phyloP scores from a whole-genome alignment of 352 stramenopile genomes.

The Thraustochytrium sp. region DNA sequence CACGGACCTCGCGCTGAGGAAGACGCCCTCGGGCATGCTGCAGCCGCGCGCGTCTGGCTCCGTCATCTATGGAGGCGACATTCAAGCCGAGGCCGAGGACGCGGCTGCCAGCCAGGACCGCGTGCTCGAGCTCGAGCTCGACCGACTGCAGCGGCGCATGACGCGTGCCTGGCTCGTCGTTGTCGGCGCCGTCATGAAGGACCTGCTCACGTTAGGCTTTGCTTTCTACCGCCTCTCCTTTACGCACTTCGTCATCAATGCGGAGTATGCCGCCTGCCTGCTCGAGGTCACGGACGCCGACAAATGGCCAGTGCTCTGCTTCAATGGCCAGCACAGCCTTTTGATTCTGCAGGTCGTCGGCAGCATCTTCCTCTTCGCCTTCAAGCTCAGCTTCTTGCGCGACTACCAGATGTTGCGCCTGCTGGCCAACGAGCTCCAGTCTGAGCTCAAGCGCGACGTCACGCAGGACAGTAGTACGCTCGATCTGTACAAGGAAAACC shows the following conservation, averaged over 20 bases:
- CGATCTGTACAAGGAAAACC: slow-evolving; percentile 4
- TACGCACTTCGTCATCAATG: not conserved
- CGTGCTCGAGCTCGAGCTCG: not conserved
- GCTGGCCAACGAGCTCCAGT: not conserved
- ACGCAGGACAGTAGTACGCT: slow-evolving; percentile 1
- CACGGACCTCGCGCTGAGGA: no score
- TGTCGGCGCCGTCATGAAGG: not conserved
- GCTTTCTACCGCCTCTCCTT: not conserved
- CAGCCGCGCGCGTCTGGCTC: no score
- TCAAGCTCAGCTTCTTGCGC: not conserved
- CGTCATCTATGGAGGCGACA: no score
- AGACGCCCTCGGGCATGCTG: no score
- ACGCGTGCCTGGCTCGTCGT: not conserved
- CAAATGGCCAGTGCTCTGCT: not conserved
- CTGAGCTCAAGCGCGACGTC: not conserved
- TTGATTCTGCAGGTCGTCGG: not conserved
- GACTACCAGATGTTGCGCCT: not conserved
- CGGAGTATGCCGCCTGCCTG: not conserved
- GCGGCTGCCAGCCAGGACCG: not conserved
- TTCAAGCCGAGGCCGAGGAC: not conserved
- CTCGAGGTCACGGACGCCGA: not conserved
- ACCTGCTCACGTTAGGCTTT: not conserved
- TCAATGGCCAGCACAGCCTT: not conserved
- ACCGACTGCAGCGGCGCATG: not conserved
- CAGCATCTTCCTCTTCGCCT: not conserved